Base-by-base conservation (phyloP, 2,329 filamentous ascomycete genomes). In the Exophiala sp. region DNA sequence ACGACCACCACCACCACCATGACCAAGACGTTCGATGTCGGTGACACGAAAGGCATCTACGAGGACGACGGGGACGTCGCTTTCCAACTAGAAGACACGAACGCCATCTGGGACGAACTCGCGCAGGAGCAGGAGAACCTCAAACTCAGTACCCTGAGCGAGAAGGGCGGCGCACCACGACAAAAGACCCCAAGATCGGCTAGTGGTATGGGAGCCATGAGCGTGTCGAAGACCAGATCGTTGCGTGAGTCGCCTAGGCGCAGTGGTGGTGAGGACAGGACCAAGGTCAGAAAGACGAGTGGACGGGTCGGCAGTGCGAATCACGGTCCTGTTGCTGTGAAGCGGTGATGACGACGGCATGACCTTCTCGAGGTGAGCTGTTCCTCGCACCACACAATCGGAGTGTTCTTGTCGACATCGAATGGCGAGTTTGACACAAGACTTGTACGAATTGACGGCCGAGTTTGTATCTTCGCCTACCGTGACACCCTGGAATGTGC, bases 271-370 rank as follows among this genome's bases (percentile, higher is more conserved):
- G 63, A 65, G 41, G 62, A 63, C 18, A 64, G 63, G 52, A 57
- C 52, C 34, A 63, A 62, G 47, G 68, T 77, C 41, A 70, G 75
- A 42, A 78, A 78, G 62, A 66, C 71, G 33, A 77, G 75, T 62
- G 72, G 72, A 14, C 71, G 75, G 16, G 67, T 77, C 41, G 74
- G 72, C 10, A 77, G 75, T 60, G 65, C 70, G 14, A 59, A 50
- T 42, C 52, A 55, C 42, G 58, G 50, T 7, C 58, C 57, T 12
- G 43, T 55, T 24, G 42, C 50, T 40, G 57, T 60, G 21, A 60
- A 60, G 51, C 54, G 57, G 43, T 60, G 52, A 55, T 57, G 7
- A 43, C 8, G 20, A 24, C 11, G 29, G 9, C 38, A 47, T 24
- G 45, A 34, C 20, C 38, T 34, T 33, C 42, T 43, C 35, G 10